Evolutionary conservation across 768 basidiomycete genomes (phyloP).

Genomic region (Hydnomerulius pinastri): DNA sequence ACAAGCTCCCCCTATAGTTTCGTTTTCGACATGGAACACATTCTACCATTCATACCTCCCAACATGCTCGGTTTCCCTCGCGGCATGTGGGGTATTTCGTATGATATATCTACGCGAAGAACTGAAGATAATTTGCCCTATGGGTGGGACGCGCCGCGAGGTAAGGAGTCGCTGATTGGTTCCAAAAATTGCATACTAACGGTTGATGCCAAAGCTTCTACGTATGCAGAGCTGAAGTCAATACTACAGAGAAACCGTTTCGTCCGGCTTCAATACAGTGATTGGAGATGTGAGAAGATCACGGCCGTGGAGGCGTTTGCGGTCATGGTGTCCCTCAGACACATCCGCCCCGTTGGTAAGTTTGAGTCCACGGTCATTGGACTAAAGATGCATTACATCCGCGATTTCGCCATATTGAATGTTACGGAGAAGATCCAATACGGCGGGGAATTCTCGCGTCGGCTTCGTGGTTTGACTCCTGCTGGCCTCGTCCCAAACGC

Average conservation of each 20-base stretch:
- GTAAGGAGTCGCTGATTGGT: not conserved
- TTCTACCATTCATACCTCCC: too few relatives aligned
- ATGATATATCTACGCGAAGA: not conserved
- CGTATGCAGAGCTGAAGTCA: not conserved
- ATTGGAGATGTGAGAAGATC: not conserved
- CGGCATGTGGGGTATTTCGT: constrained; percentile 3
- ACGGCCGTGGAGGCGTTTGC: not conserved
- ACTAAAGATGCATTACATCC: constrained; percentile 2
- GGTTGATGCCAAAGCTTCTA: too few relatives aligned
- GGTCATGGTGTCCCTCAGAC: not conserved
- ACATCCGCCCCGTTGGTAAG: not conserved
- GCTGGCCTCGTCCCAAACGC: not conserved
- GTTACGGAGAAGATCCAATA: not conserved
- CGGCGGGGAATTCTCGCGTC: not conserved
- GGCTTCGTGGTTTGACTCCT: not conserved
- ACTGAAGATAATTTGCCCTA: not conserved
- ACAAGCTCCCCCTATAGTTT: too few relatives aligned
- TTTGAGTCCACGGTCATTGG: constrained; percentile 1
- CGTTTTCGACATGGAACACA: too few relatives aligned
- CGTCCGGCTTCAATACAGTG: not conserved
- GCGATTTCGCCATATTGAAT: not conserved
- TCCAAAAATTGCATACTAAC: not conserved
- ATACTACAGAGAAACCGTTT: not conserved
- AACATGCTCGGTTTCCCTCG: too few relatives aligned
- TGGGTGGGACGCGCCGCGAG: not conserved